Evolutionary conservation across 1,139 yeast genomes (phyloP).

Genomic region (Geotrichum carabidarum): DNA sequence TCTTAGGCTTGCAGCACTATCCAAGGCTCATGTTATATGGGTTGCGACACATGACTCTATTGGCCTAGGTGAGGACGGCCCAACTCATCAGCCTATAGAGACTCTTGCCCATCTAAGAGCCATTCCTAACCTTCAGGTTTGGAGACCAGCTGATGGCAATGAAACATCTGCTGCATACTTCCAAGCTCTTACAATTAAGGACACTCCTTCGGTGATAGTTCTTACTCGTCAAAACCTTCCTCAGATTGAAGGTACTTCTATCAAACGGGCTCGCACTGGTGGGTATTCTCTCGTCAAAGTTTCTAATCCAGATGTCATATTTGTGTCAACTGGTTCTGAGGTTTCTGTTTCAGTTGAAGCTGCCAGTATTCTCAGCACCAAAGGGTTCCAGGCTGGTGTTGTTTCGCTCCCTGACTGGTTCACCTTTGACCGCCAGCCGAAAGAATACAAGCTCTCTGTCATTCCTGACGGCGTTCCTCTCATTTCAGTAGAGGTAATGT

Average conservation of each 20-base stretch:
- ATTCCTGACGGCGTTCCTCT: slow-evolving; percentile 94
- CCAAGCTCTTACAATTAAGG: slow-evolving; percentile 61
- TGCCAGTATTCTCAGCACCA: slow-evolving; percentile 57
- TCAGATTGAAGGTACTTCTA: slow-evolving; percentile 86
- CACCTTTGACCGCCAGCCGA: slow-evolving; percentile 80
- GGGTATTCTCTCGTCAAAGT: slow-evolving; percentile 70
- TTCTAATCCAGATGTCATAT: slow-evolving; percentile 66
- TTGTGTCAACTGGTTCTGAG: slow-evolving; percentile 95
- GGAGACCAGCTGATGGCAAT: slow-evolving; percentile 99
- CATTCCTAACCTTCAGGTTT: slow-evolving; percentile 85
- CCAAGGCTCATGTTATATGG: slow-evolving; percentile 93
- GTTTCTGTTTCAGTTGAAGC: slow-evolving; percentile 80
- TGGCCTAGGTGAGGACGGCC: slow-evolving; percentile 99
- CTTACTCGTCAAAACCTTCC: slow-evolving; percentile 97
- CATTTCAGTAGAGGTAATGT: slow-evolving; percentile 88
- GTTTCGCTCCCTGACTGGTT: slow-evolving; percentile 92
- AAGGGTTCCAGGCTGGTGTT: slow-evolving; percentile 72
- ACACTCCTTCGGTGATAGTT: slow-evolving; percentile 86
- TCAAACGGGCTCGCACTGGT: slow-evolving; percentile 92
- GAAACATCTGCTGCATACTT: slow-evolving; percentile 96
- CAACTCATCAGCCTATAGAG: slow-evolving; percentile 99
- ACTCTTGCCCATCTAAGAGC: slow-evolving; percentile 98
- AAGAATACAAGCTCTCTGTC: slow-evolving; percentile 74
- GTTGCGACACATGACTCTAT: slow-evolving; percentile 98
- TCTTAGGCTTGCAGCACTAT: slow-evolving; percentile 86